A percentile compares a stretch with the other conserved stretches of the same genome.
Conservation (phyloP, 306 rosid genomes). For the Prunus campanulata region DNA sequence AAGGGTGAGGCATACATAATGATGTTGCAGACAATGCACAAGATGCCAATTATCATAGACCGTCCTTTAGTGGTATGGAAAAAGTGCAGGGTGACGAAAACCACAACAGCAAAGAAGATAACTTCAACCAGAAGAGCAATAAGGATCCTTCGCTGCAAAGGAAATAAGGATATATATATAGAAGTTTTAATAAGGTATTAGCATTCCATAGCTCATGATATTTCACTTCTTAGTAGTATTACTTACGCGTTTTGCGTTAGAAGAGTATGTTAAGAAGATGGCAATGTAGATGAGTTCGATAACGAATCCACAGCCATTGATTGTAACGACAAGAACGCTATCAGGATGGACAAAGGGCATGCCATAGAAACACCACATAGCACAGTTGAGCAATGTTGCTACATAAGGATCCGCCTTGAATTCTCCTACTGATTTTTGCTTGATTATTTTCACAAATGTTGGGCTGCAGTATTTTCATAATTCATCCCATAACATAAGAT, state of each 20-base stretch:
- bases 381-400: conserved; percentile 37
- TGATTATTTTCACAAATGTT: conserved; percentile 43
- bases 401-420: conserved; percentile 59
- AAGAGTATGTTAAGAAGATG: conserved; percentile 41
- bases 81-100: conserved; percentile 19
- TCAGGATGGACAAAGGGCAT: conserved; percentile 53
- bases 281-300: conserved; percentile 45
- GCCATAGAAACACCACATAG: conserved; percentile 62
- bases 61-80: conserved; percentile 21
- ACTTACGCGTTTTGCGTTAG: conserved; percentile 42
- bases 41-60: conserved; percentile 35
- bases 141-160: conserved; percentile 47
- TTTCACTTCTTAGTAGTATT: not conserved
- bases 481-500: not conserved
- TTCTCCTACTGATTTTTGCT: conserved; percentile 56
- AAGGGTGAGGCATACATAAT: conserved; percentile 73
- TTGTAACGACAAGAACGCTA: conserved; percentile 44
- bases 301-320: conserved; percentile 42
- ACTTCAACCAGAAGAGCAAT: conserved; percentile 31
- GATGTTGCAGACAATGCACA: conserved; percentile 52
- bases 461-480: conserved; percentile 34
- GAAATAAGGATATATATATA: no score
- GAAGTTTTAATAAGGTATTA: no score
- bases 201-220: no score
- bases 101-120: conserved; percentile 25